Evolutionary conservation across 2,329 filamentous ascomycete genomes (phyloP), one percentile per base, ranked within the genome.

Genomic region (Paraphoma sp.): DNA sequence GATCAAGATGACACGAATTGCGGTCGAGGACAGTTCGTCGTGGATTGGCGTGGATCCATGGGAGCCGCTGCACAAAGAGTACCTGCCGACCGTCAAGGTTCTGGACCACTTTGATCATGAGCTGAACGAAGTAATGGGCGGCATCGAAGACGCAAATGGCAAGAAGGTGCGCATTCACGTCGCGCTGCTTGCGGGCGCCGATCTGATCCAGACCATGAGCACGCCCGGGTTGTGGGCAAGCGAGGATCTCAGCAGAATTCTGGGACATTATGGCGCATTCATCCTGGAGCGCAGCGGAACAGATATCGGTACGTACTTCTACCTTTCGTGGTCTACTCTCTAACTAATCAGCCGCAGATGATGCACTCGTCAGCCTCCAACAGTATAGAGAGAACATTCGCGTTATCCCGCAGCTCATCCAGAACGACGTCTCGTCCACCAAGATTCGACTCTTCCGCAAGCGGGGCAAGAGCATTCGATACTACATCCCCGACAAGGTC

Each of bases 61-160:
- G 87, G 93, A 97, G 81, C 90, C 92, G n/a, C 82, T 90, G 68
- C 88, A 96, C 78, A 86, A 89, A 70, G 84, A 90, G 64, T 98
- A 97, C 74, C 89, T 92, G 60, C 92, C 93, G 14, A 98, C 94
- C 0, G 94, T 93, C 40, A 86, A 90, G 67, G 93, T 97, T 41
- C 82, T 97, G 47, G 92, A 96, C 71, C 94, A 97, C 78, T 95
- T 97, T 68, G 88, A 96, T 64, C 81, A 94, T 72, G 92, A 97
- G 75, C 91, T 97, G 73, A 97, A 97, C 74, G 84, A 86, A 23
- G 85, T 92, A 44, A 81, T 88, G 30, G 88, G 89, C 40, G 93
- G 93, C 6, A 86, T 95, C 30, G 84, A 90, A 68, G 86, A 84
- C 45, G 82, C 84, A 17, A 84, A 89, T 63, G 92, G 91, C 56